Evolutionary conservation across 2,329 filamentous ascomycete genomes (phyloP).

Genomic region (Aaosphaeria arxii): DNA sequence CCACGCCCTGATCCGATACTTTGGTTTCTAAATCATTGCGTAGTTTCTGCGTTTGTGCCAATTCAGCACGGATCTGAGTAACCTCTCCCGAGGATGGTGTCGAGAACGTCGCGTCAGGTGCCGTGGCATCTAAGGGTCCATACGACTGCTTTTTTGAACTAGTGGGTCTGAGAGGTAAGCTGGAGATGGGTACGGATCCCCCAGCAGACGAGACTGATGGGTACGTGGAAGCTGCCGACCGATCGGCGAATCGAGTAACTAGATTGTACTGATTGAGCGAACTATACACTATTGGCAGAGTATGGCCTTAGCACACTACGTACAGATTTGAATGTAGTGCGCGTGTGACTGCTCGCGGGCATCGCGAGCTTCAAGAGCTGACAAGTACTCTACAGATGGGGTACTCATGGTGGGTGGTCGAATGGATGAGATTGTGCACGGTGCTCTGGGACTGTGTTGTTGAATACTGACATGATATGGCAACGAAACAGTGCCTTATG

Average conservation of each 20-base stretch:
- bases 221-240: constrained; percentile 27
- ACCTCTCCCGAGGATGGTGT: constrained; percentile 1
- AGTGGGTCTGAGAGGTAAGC: constrained; percentile 1
- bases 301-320: constrained; percentile 17
- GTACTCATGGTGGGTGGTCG: constrained; percentile 52
- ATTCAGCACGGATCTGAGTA: constrained; percentile 54
- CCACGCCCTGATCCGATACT: constrained; percentile 60
- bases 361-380: constrained; percentile 69
- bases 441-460: too few species aligned
- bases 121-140: too few species aligned
- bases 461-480: too few species aligned
- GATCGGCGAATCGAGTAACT: constrained; percentile 49
- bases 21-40: constrained; percentile 65
- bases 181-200: too few species aligned
- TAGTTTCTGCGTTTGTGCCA: constrained; percentile 73
- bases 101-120: too few species aligned
- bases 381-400: constrained; percentile 81
- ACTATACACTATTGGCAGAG: too few species aligned
- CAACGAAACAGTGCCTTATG: too few species aligned
- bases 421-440: neutral
- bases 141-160: constrained; percentile 10
- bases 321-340: constrained; percentile 77
- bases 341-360: constrained; percentile 63
- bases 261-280: neutral
- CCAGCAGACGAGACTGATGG: neutral